Conservation (phyloP, 2,329 filamentous ascomycete genomes). For the Aspergillus glaucus region DNA sequence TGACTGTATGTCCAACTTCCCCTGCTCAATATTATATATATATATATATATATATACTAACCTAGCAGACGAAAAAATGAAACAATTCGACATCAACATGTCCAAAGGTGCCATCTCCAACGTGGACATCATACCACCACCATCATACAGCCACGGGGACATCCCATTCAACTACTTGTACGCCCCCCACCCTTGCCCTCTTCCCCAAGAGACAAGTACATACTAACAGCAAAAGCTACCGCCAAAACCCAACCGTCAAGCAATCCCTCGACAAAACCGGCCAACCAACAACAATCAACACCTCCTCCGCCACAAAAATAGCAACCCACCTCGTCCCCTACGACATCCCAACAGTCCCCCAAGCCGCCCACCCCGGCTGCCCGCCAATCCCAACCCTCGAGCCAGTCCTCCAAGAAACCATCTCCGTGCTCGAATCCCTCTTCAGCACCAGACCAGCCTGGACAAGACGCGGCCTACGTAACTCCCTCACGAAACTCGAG, state of each 20-base stretch:
- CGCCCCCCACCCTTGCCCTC: conserved; percentile 4
- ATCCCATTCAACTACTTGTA: conserved; percentile 62
- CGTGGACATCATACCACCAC: conserved; percentile 71
- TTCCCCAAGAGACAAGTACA: conserved; percentile 1
- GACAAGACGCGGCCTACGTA: conserved; percentile 76
- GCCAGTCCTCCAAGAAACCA: conserved; percentile 56
- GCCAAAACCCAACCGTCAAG: conserved; percentile 75
- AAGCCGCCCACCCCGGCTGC: conserved; percentile 52
- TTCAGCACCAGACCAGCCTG: conserved; percentile 74
- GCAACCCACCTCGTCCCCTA: conserved; percentile 55
- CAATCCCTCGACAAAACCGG: conserved; percentile 52
- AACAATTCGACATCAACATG: conserved; percentile 61
- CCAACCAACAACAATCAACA: conserved; percentile 56
- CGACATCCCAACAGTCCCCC: conserved; percentile 57
- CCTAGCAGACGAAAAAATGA: conserved; percentile 48
- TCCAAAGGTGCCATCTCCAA: conserved; percentile 54
- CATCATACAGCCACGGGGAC: conserved; percentile 66
- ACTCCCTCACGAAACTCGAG: conserved; percentile 53
- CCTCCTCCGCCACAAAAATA: conserved; percentile 52
- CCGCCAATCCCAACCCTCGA: conserved; percentile 47
- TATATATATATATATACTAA: neutral
- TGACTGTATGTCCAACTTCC: conserved; percentile 50
- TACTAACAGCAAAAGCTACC: conserved; percentile 52
- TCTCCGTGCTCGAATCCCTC: conserved; percentile 57
- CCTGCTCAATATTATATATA: neutral